phyloP scores from a whole-genome alignment of 1,284 basidiomycete genomes.

The Microbotryum violaceum region DNA sequence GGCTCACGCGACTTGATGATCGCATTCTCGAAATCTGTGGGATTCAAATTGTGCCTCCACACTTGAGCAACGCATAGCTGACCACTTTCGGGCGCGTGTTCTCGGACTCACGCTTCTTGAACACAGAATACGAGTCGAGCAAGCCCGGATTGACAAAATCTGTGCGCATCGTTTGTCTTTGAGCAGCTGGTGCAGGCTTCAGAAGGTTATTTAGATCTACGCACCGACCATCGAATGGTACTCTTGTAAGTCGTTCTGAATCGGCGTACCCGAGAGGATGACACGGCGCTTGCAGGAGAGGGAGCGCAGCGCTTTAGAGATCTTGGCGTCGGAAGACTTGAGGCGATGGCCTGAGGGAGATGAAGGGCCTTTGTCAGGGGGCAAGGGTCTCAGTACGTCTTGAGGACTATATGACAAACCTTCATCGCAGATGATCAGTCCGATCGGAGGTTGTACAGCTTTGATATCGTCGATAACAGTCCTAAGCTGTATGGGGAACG shows the following conservation, averaged over 20 bases:
- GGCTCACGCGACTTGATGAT: conserved; percentile 82
- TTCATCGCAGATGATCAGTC: conserved; percentile 92
- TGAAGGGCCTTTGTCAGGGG: background rate
- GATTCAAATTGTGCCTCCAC: conserved; percentile 62
- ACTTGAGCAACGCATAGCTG: conserved; percentile 29
- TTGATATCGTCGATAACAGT: conserved; percentile 41
- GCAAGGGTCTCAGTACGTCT: too few species aligned
- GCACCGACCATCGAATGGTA: conserved; percentile 81
- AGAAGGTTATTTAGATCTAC: conserved; percentile 24
- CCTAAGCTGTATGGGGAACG: conserved; percentile 21
- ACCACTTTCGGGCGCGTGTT: background rate
- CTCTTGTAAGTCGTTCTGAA: conserved; percentile 88
- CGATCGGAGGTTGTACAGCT: conserved; percentile 63
- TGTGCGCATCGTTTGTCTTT: conserved; percentile 47
- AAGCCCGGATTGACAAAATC: conserved; percentile 91
- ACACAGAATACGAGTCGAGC: conserved; percentile 46
- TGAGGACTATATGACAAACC: conserved; percentile 45
- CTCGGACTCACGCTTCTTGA: conserved; percentile 33
- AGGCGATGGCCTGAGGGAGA: conserved; percentile 67
- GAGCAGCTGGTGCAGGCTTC: background rate
- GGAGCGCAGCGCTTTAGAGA: conserved; percentile 59
- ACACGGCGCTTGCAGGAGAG: conserved; percentile 28
- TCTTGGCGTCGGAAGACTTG: conserved; percentile 88
- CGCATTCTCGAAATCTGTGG: conserved; percentile 72
- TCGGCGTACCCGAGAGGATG: conserved; percentile 93